Evolutionary conservation across 345 rosid genomes (phyloP).

Genomic region (Tarenaya hassleriana): DNA sequence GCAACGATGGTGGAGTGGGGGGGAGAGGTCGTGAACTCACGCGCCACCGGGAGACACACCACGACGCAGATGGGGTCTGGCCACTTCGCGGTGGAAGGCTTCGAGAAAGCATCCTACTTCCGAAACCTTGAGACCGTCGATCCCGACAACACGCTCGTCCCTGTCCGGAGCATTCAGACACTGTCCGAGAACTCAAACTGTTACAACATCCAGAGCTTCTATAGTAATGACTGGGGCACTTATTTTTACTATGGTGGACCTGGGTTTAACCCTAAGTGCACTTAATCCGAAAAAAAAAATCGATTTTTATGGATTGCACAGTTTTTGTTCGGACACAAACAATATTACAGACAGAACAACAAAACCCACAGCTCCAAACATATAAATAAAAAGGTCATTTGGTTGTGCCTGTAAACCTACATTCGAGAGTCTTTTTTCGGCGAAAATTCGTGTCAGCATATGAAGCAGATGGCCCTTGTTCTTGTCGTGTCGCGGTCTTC

Average conservation of each 20-base stretch:
- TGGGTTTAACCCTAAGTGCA: conserved; percentile 66
- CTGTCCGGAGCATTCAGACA: conserved; percentile 53
- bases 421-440: conserved; percentile 11
- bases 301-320: conserved; percentile 30
- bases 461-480: conserved; percentile 38
- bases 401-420: conserved; percentile 19
- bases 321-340: not conserved
- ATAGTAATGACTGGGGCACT: conserved; percentile 84
- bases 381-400: conserved; percentile 2
- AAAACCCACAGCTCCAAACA: conserved; percentile 1
- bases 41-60: conserved; percentile 76
- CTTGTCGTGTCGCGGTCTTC: conserved; percentile 55
- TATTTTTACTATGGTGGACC: conserved; percentile 95
- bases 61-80: conserved; percentile 98
- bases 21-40: conserved; percentile 88
- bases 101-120: conserved; percentile 78
- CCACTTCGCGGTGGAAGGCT: conserved; percentile 79
- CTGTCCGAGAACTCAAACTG: conserved; percentile 88
- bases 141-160: conserved; percentile 71
- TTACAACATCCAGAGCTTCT: conserved; percentile 71
- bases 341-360: not conserved
- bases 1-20: conserved; percentile 99
- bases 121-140: conserved; percentile 85
- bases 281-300: conserved; percentile 32
- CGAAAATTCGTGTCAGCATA: conserved; percentile 34